Evolutionary conservation across 345 rosid species (phyloP).

Genomic region (Lepidium sativum): DNA sequence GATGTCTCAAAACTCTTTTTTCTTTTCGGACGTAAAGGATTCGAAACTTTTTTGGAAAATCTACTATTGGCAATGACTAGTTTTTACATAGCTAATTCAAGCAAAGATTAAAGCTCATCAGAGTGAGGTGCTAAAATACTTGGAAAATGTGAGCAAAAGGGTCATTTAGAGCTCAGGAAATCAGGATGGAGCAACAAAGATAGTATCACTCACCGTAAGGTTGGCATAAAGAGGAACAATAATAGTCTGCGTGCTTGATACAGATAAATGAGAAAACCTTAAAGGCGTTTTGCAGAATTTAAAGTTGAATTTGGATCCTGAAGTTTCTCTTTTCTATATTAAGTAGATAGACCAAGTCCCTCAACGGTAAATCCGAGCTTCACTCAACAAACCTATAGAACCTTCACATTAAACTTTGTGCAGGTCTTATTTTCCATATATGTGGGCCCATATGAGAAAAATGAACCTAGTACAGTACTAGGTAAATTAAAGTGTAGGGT

Average conservation of each 20-base stretch:
- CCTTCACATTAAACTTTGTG: not conserved
- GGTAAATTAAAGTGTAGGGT: not conserved
- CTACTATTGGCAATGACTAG: not conserved
- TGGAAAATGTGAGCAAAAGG: no score
- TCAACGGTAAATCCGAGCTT: not conserved
- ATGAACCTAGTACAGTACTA: no score
- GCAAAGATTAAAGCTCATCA: no score
- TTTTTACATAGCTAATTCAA: not conserved
- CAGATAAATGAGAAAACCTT: no score
- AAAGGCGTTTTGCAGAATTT: not conserved
- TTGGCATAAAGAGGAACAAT: not conserved
- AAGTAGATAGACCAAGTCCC: not conserved
- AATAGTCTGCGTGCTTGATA: no score
- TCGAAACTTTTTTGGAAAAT: not conserved
- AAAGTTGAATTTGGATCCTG: not conserved
- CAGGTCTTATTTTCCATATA: not conserved
- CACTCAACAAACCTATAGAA: not conserved
- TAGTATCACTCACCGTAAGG: no score
- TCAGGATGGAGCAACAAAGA: no score
- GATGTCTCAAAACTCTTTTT: not conserved
- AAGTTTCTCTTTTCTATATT: not conserved
- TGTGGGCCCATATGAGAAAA: no score
- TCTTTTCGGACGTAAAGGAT: conserved; percentile 22
- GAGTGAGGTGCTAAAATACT: no score
- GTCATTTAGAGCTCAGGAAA: no score